phyloP scores from a whole-genome alignment of 2,329 filamentous ascomycete genomes.

The Colletotrichum sp. region DNA sequence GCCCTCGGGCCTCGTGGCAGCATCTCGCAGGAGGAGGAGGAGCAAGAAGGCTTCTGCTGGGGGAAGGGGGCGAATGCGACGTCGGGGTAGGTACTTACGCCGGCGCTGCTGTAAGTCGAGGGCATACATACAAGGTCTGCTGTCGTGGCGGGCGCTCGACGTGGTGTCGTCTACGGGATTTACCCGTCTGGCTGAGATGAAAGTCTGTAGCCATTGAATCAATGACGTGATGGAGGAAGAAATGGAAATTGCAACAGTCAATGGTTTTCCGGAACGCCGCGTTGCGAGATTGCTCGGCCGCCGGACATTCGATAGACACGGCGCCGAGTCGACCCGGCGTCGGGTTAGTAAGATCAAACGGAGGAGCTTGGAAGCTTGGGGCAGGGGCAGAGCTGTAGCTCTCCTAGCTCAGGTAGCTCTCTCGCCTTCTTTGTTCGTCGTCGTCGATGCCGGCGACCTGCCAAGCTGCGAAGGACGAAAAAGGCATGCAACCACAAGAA shows the following conservation, averaged over 20 bases:
- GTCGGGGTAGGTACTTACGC: neutral
- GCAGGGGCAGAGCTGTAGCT: neutral
- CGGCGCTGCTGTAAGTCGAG: neutral
- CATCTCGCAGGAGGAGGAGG: neutral
- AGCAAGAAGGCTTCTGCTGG: fast-evolving
- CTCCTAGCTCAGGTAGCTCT: neutral
- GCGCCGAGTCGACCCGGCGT: neutral
- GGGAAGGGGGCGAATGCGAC: neutral
- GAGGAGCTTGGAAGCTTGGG: neutral
- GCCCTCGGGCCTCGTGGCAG: slow-evolving; percentile 6
- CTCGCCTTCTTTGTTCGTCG: neutral
- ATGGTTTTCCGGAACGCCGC: neutral
- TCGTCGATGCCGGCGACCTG: neutral
- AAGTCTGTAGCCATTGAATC: neutral
- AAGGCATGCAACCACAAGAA: neutral
- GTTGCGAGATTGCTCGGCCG: neutral
- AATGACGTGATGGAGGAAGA: neutral
- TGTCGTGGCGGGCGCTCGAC: neutral
- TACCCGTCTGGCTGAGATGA: neutral
- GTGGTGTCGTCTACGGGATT: neutral
- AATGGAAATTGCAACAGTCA: neutral
- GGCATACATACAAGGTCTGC: neutral
- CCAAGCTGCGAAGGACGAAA: neutral
- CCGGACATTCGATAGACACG: neutral
- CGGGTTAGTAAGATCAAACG: neutral